Evolutionary conservation across 2,329 filamentous ascomycete species (phyloP).

Genomic region (Sporothrix dimorphospora): DNA sequence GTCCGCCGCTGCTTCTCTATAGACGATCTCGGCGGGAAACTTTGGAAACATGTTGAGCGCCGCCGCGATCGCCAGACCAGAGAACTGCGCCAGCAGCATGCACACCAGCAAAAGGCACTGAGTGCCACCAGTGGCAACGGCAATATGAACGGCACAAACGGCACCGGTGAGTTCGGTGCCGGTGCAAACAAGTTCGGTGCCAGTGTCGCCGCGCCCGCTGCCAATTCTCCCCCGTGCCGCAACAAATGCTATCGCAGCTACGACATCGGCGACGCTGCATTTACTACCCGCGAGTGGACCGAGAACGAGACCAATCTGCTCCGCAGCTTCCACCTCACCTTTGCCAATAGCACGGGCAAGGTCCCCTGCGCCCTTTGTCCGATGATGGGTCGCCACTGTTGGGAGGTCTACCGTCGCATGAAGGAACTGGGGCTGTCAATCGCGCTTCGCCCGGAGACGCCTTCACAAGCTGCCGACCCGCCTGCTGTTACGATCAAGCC

Average conservation of each 20-base stretch:
- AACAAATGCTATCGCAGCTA: constrained; percentile 50
- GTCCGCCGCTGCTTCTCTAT: constrained; percentile 58
- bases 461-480: constrained; percentile 36
- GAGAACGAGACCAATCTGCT: constrained; percentile 55
- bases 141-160: not conserved
- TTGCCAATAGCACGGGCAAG: constrained; percentile 48
- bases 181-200: not conserved
- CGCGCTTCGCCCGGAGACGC: constrained; percentile 37
- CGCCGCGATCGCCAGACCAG: constrained; percentile 38
- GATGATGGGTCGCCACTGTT: constrained; percentile 56
- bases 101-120: not conserved
- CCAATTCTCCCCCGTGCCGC: constrained; percentile 41
- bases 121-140: constrained; percentile 6
- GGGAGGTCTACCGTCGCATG: constrained; percentile 53
- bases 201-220: not conserved
- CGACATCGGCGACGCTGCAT: constrained; percentile 40
- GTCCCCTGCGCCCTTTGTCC: constrained; percentile 56
- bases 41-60: constrained; percentile 33
- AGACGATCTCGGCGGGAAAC: constrained; percentile 39
- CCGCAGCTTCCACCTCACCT: constrained; percentile 50
- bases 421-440: constrained; percentile 45
- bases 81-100: constrained; percentile 8
- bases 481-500: constrained; percentile 46
- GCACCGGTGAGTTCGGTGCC: not conserved
- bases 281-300: constrained; percentile 49